Evolutionary conservation across 2,329 filamentous ascomycete species (phyloP), one percentile per base, ranked within the genome.

Genomic region (Aspergillus ochraceus): DNA sequence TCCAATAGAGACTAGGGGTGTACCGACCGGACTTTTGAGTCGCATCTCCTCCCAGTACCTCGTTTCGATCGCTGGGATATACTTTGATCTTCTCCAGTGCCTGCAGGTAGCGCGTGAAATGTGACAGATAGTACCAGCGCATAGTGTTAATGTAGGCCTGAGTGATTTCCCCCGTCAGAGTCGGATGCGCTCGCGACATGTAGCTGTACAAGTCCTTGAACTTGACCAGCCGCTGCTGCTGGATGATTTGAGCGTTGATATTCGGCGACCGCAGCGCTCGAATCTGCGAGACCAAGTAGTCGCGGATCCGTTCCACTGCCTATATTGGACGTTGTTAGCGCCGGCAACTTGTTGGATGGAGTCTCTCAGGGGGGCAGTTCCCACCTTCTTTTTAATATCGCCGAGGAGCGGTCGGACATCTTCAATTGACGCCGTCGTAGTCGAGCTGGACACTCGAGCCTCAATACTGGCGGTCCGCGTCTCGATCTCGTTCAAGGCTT

Each of bases 101-200:
- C 67, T 88, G 88, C 64, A 90, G 87, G 74, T 99, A 99, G 36
- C 94, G 88, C 3, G 86, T 88, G 72, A 99, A 99, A 74, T 97
- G 91, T 65, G 90, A 95, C 55, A 90, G 79, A 73, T 98, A 98
- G 72, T 99, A 99, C 95, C 95, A 99, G 55, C 92, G 87, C 92
- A 99, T 99, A 0, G 96, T 99, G 74, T 97, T 97, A 79, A 96
- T 89, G 71, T 99, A 99, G 3, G 96, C 95, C 73, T 92, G 90
- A 9, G 88, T 88, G 65, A 99, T 96, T 75, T 99, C 91, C 55
- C 93, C 89, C 9, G 91, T 92, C 6, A 99, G 85, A n/a, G 86
- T 83, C 1, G 90, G 81, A 69, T 98, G 92, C 65, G 94, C 90
- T 67, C 86, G 88, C 60, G 91, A 87, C 32, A 99, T 82, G 71